These are phyloP conservation scores for Cercospora sojina DNA, from an alignment of 2,329 filamentous ascomycete species.

Conservation along the genomic window DNA sequence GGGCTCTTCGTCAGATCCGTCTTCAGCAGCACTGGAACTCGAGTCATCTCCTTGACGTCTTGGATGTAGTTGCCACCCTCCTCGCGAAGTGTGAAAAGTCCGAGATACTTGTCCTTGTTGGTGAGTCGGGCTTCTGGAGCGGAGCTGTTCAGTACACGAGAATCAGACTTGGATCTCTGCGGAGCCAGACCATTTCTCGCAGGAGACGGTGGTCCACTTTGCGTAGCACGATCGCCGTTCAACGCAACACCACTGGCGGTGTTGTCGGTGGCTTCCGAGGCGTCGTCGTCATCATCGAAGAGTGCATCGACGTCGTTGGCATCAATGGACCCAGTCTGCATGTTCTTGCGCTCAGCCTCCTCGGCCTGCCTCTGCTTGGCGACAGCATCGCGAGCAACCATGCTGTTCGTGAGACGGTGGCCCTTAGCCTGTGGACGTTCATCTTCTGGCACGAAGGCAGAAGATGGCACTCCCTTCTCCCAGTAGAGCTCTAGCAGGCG, in stretches of 20 bases:
- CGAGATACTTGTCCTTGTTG: slow-evolving; percentile 95
- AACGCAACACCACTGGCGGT: slow-evolving; percentile 83
- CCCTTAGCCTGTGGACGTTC: slow-evolving; percentile 82
- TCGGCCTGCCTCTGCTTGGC: slow-evolving; percentile 81
- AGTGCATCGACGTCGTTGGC: slow-evolving; percentile 92
- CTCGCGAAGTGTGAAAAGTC: slow-evolving; percentile 83
- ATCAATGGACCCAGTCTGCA: slow-evolving; percentile 90
- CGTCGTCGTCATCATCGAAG: slow-evolving; percentile 78
- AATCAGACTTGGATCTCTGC: slow-evolving; percentile 88
- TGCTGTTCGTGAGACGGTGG: slow-evolving; percentile 49
- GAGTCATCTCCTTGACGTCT: slow-evolving; percentile 95
- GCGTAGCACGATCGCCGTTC: slow-evolving; percentile 76
- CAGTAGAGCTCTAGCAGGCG: slow-evolving; percentile 94
- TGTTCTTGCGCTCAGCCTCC: slow-evolving; percentile 87
- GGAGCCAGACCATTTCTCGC: slow-evolving; percentile 71
- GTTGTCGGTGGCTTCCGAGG: slow-evolving; percentile 83
- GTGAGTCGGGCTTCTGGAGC: slow-evolving; percentile 75
- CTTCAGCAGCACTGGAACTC: slow-evolving; percentile 96
- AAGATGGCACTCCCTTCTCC: slow-evolving; percentile 98
- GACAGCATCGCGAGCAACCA: slow-evolving; percentile 77
- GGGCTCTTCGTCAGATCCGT: slow-evolving; percentile 98
- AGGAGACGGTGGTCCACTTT: slow-evolving; percentile 92
- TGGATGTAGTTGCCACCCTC: slow-evolving; percentile 96
- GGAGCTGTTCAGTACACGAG: slow-evolving; percentile 76
- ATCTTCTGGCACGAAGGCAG: slow-evolving; percentile 93